Base-by-base conservation (phyloP, 768 basidiomycete species). In the Tulasnella sp. region DNA sequence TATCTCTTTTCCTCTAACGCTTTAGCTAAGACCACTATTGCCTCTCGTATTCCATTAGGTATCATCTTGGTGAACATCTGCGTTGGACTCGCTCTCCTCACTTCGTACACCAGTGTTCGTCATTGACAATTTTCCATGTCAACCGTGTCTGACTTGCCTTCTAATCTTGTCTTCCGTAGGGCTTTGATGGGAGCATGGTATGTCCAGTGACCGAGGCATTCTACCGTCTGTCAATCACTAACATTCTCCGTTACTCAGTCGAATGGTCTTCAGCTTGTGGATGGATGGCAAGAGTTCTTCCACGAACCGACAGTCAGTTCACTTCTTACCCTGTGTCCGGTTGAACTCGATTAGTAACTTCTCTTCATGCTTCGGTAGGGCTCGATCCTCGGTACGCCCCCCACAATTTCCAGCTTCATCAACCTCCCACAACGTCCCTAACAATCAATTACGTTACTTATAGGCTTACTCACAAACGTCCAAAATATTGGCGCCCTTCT, bases 201-300 rank as follows among this genome's bases (percentile, higher is more conserved):
- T 16, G 59, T 35, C 26, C 12, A 22, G 34, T 36, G 22, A 26
- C 17, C 6, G 22, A 40, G 6, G 26, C 17, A 29, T 39, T 68
- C 39, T 3, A 8, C 9, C 22, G 16, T 2, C 17, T 12, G 69
- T n/a, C 39, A 17, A 40, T 70, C 41, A 1, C 63, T 39, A 47
- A 47, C 47, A 22, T 22, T 59, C 5, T 59, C 14, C 11, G 19
- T 2, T 26, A 52, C 47, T 42, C 47, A 70, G 69, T 41, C 37
- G 17, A 59, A 59, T 16, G 52, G 52, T 5, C 52, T 92, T 44
- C 90, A 92, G 79, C 85, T 85, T 47, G 81, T 91, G 72, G 72
- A 77, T 26, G 85, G 88, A 74, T 92, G 90, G 90, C 78, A 82
- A 52, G 66, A 74, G 7, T 89, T 86, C 77, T 92, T 92, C 78